Conservation (phyloP, 139 green algal genomes). For the Pseudopediastrum boryanum region DNA sequence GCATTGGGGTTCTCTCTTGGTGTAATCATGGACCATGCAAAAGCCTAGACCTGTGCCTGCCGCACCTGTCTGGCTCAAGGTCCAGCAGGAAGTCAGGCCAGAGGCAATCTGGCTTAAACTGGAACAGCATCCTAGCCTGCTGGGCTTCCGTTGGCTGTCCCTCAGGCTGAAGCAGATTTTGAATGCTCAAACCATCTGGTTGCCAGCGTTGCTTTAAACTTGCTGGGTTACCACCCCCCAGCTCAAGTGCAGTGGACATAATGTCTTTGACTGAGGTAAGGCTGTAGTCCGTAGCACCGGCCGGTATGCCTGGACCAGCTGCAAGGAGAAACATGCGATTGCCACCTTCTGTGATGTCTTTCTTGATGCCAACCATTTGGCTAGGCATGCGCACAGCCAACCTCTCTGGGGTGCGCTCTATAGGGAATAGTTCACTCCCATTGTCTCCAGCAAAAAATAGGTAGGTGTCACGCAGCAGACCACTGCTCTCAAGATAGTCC, state of each 20-base stretch:
- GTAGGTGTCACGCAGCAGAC: conserved; percentile 46
- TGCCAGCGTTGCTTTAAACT: no score
- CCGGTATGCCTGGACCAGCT: conserved; percentile 18
- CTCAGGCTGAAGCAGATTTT: conserved; percentile 1
- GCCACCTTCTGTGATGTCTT: conserved; percentile 8
- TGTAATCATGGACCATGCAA: no score
- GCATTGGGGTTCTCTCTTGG: no score
- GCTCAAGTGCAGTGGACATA: not conserved
- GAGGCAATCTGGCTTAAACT: conserved; percentile 12
- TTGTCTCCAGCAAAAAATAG: conserved; percentile 43
- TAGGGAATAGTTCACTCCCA: conserved; percentile 26
- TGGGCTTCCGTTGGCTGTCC: not conserved
- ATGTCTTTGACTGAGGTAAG: conserved; percentile 28
- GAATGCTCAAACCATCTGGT: conserved; percentile 18
- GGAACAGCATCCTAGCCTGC: conserved; percentile 8
- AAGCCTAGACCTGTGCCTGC: no score
- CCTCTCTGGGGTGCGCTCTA: not conserved
- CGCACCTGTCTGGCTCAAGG: conserved; percentile 10
- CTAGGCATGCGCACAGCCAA: conserved; percentile 22
- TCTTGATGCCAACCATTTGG: conserved; percentile 24
- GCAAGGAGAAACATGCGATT: conserved; percentile 22
- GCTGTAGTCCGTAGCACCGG: conserved; percentile 13
- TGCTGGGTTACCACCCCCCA: no score
- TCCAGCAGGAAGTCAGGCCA: conserved; percentile 11
- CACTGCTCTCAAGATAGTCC: conserved; percentile 24